A percentile compares a stretch with the other conserved stretches of the same genome.
Conservation (phyloP, 1,139 yeast genomes). For the Candida neerlandica region DNA sequence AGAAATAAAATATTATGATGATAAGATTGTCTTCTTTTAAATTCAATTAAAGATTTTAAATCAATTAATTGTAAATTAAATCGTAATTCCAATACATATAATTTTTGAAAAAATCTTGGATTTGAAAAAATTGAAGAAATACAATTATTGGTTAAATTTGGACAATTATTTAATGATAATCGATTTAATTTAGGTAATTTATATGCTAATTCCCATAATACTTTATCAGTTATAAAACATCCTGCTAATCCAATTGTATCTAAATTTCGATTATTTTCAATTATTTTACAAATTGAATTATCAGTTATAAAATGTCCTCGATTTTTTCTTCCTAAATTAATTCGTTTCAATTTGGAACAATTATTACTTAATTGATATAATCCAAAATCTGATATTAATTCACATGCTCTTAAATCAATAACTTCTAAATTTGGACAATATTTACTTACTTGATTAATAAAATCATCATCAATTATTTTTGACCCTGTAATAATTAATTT, state of each 20-base stretch:
- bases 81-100: constrained; percentile 79
- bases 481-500: constrained; percentile 78
- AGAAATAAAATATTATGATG: constrained; percentile 53
- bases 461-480: constrained; percentile 60
- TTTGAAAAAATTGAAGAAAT: constrained; percentile 56
- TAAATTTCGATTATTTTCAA: constrained; percentile 54
- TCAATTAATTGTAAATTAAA: constrained; percentile 60
- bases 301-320: constrained; percentile 74
- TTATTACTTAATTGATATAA: constrained; percentile 61
- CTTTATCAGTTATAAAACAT: constrained; percentile 72
- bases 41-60: constrained; percentile 65
- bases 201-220: constrained; percentile 78
- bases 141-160: constrained; percentile 62
- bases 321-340: constrained; percentile 81
- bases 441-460: constrained; percentile 53
- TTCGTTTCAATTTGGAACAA: constrained; percentile 55
- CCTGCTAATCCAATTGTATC: constrained; percentile 89
- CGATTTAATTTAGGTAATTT: constrained; percentile 60
- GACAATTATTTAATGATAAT: constrained; percentile 78
- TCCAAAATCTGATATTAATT: constrained; percentile 73
- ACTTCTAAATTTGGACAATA: constrained; percentile 61
- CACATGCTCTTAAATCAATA: constrained; percentile 86
- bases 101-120: constrained; percentile 47
- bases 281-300: constrained; percentile 60
- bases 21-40: constrained; percentile 61